These are phyloP conservation scores for Alternaria atra DNA, from an alignment of 2,329 filamentous ascomycete genomes.

Conservation along the genomic window DNA sequence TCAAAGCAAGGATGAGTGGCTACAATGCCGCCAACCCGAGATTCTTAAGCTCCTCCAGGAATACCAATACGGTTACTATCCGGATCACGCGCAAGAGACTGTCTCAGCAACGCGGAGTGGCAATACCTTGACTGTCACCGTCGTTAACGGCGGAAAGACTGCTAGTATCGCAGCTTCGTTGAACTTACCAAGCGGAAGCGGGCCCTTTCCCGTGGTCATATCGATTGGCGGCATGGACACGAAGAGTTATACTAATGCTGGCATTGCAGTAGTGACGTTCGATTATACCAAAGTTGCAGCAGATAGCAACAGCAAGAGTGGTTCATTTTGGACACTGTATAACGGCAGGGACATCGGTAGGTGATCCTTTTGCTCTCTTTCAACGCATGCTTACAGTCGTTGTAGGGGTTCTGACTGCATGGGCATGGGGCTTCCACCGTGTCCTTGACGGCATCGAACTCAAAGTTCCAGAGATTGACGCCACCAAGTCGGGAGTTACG, in stretches of 20 bases:
- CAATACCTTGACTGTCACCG: constrained; percentile 55
- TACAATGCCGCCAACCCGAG: constrained; percentile 60
- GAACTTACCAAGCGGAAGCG: constrained; percentile 54
- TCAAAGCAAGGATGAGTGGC: constrained; percentile 59
- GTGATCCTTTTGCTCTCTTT: neutral
- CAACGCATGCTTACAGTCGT: neutral
- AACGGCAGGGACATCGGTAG: constrained; percentile 60
- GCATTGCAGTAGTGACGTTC: constrained; percentile 61
- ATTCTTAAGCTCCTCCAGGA: constrained; percentile 61
- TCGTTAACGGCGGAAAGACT: constrained; percentile 56
- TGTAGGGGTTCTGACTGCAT: constrained; percentile 46
- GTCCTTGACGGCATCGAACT: constrained; percentile 48
- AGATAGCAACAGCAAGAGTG: constrained; percentile 61
- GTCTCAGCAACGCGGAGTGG: constrained; percentile 60
- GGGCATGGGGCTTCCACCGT: constrained; percentile 53
- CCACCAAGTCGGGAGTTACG: constrained; percentile 45
- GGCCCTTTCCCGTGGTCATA: constrained; percentile 57
- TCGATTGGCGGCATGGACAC: constrained; percentile 62
- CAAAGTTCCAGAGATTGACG: constrained; percentile 51
- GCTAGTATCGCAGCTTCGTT: constrained; percentile 57
- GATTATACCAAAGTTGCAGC: constrained; percentile 60
- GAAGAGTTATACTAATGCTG: constrained; percentile 57
- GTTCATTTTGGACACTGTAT: constrained; percentile 61
- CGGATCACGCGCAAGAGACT: constrained; percentile 58
- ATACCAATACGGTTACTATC: constrained; percentile 63